These are phyloP conservation scores for Decorospora gaudefroyi DNA, from an alignment of 2,329 filamentous ascomycete genomes.

Conservation along the genomic window DNA sequence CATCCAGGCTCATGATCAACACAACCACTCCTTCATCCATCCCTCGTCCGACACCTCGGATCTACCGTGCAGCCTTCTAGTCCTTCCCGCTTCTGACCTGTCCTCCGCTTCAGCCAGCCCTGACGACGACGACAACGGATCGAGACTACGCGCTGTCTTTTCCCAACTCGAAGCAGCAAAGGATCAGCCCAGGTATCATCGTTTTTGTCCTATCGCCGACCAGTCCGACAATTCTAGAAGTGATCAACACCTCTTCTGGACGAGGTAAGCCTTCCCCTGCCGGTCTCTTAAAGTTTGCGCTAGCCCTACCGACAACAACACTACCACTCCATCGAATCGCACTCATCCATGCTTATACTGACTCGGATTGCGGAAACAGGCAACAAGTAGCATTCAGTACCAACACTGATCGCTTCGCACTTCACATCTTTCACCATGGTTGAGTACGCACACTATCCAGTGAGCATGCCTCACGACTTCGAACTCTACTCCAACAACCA, in stretches of 20 bases:
- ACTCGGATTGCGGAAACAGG: slow-evolving; percentile 27
- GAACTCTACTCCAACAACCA: slow-evolving; percentile 45
- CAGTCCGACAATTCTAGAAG: slow-evolving; percentile 35
- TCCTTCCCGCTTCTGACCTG: slow-evolving; percentile 25
- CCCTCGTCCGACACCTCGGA: slow-evolving; percentile 17
- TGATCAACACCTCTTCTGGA: slow-evolving; percentile 30
- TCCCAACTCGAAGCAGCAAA: slow-evolving; percentile 23
- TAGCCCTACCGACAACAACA: slow-evolving; percentile 25
- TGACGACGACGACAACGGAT: slow-evolving; percentile 23
- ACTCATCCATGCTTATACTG: slow-evolving; percentile 35
- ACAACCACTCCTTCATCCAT: slow-evolving; percentile 30
- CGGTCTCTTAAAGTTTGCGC: slow-evolving; percentile 29
- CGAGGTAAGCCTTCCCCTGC: slow-evolving; percentile 45
- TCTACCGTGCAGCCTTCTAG: slow-evolving; percentile 11
- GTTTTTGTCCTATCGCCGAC: slow-evolving; percentile 33
- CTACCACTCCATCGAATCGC: slow-evolving; percentile 14
- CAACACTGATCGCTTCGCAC: slow-evolving; percentile 8
- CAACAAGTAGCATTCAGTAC: slow-evolving; percentile 20
- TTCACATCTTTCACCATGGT: slow-evolving; percentile 39
- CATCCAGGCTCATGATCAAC: slow-evolving; percentile 45
- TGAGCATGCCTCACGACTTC: slow-evolving; percentile 46
- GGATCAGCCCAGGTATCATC: slow-evolving; percentile 33
- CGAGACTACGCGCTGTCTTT: slow-evolving; percentile 33
- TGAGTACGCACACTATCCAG: slow-evolving; percentile 40
- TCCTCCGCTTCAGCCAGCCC: slow-evolving; percentile 38